Percentiles rank a stretch among this genome's conserved stretches.
Conservation (phyloP, 1,139 yeast genomes). For the Nakaseomyces bracarensis region DNA sequence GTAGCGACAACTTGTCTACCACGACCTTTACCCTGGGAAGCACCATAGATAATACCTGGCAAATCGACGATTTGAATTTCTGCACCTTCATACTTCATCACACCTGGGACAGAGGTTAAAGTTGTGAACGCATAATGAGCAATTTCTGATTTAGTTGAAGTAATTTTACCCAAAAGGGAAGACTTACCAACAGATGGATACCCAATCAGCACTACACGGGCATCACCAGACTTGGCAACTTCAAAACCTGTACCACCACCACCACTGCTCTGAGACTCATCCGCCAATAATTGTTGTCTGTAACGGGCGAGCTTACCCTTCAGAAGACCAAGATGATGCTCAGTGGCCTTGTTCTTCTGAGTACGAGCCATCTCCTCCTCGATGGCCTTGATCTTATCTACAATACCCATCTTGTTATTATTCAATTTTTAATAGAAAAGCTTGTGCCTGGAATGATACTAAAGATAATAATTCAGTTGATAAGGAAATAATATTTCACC, state of each 20-base stretch:
- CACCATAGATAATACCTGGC: slow-evolving; percentile 96
- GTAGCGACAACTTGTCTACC: slow-evolving; percentile 96
- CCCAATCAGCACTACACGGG: slow-evolving; percentile 89
- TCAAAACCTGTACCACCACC: slow-evolving; percentile 90
- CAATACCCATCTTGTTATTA: slow-evolving; percentile 28
- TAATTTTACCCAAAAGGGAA: slow-evolving; percentile 74
- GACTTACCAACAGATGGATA: slow-evolving; percentile 98
- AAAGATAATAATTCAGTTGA: no score
- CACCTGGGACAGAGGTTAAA: slow-evolving; percentile 92
- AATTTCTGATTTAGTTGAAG: slow-evolving; percentile 88
- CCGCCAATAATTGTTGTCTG: slow-evolving; percentile 85
- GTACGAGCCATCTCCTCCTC: slow-evolving; percentile 92
- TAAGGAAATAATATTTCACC: no score
- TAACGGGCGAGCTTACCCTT: slow-evolving; percentile 94
- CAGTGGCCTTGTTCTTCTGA: slow-evolving; percentile 96
- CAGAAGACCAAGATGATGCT: slow-evolving; percentile 85
- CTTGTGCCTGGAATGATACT: no score
- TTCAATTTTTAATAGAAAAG: not conserved
- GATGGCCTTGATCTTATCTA: slow-evolving; percentile 79
- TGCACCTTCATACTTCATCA: slow-evolving; percentile 88
- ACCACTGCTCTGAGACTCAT: slow-evolving; percentile 63
- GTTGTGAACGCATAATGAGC: slow-evolving; percentile 96
- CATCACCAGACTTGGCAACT: slow-evolving; percentile 93
- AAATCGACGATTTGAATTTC: slow-evolving; percentile 93
- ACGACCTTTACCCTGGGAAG: slow-evolving; percentile 94